Percentiles rank a stretch among this genome's conserved stretches.
Evolutionary conservation across 495 filamentous ascomycete genomes (phyloP).

Genomic region (Hypoxylon lenormandii): DNA sequence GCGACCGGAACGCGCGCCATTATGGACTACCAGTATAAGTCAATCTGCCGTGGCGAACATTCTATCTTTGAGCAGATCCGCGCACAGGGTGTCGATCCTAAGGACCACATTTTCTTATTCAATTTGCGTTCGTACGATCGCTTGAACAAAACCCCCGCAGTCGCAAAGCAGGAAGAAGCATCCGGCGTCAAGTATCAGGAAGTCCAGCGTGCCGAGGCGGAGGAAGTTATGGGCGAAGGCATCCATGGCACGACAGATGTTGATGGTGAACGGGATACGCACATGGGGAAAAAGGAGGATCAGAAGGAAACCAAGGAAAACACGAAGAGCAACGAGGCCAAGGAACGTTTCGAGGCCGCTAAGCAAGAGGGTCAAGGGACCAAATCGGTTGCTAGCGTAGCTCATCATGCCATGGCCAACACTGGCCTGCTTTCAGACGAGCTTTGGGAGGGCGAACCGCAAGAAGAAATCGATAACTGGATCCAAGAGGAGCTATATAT

Average conservation of each 20-base stretch:
- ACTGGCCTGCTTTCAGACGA: slow-evolving; percentile 74
- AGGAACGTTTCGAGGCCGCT: slow-evolving; percentile 73
- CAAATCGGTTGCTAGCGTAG: slow-evolving; percentile 74
- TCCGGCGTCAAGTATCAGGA: slow-evolving; percentile 86
- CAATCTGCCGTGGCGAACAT: slow-evolving; percentile 87
- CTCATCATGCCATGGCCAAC: slow-evolving; percentile 82
- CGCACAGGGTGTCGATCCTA: slow-evolving; percentile 82
- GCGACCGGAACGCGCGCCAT: slow-evolving; percentile 90
- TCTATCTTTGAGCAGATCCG: slow-evolving; percentile 85
- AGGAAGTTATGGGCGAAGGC: slow-evolving; percentile 82
- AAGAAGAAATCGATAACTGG: slow-evolving; percentile 84
- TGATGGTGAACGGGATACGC: slow-evolving; percentile 53
- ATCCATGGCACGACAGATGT: slow-evolving; percentile 70
- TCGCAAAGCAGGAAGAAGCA: slow-evolving; percentile 77
- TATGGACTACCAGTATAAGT: slow-evolving; percentile 99
- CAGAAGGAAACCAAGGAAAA: slow-evolving; percentile 64
- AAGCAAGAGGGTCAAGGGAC: slow-evolving; percentile 60
- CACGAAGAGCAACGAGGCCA: slow-evolving; percentile 64
- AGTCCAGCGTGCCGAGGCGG: slow-evolving; percentile 84
- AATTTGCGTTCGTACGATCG: slow-evolving; percentile 91
- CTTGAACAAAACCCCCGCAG: slow-evolving; percentile 78
- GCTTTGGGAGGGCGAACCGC: slow-evolving; percentile 73
- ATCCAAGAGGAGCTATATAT: slow-evolving; percentile 96
- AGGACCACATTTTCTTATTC: slow-evolving; percentile 87
- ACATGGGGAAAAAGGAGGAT: slow-evolving; percentile 57